These are phyloP conservation scores for Ceratorhiza oryzae-sativae DNA, from an alignment of 1,284 basidiomycete species.

Conservation along the genomic window DNA sequence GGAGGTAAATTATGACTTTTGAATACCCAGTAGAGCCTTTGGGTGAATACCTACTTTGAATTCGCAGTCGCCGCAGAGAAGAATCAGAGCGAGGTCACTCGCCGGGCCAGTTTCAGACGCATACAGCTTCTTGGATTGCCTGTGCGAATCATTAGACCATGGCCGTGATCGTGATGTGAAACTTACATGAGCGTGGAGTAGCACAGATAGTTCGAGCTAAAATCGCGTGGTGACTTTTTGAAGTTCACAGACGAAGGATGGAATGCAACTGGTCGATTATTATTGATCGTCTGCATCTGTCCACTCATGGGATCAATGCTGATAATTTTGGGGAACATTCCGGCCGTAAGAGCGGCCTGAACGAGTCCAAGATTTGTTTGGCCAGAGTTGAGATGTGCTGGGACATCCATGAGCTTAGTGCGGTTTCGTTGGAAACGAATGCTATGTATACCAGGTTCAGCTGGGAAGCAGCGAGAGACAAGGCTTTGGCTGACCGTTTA, in stretches of 20 bases:
- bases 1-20: conserved; percentile 11
- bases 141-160: conserved; percentile 49
- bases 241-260: conserved; percentile 96
- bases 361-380: conserved; percentile 91
- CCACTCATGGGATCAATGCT: conserved; percentile 68
- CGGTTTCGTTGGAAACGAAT: conserved; percentile 3
- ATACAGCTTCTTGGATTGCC: conserved; percentile 92
- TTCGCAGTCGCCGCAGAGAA: conserved; percentile 92
- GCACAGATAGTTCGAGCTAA: conserved; percentile 75
- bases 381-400: conserved; percentile 46
- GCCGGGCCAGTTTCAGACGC: conserved; percentile 97
- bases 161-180: background rate
- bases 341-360: conserved; percentile 80
- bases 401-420: conserved; percentile 17
- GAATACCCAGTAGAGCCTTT: background rate
- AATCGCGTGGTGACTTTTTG: conserved; percentile 66
- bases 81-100: conserved; percentile 81
- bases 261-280: conserved; percentile 83
- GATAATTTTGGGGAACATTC: conserved; percentile 89
- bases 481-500: background rate
- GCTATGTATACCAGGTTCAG: background rate
- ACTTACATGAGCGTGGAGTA: conserved; percentile 91
- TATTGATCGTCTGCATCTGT: conserved; percentile 84
- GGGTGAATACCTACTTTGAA: conserved; percentile 68
- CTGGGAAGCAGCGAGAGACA: background rate